Base-by-base conservation (phyloP, 106 monocot species). In the Allium cepa region DNA sequence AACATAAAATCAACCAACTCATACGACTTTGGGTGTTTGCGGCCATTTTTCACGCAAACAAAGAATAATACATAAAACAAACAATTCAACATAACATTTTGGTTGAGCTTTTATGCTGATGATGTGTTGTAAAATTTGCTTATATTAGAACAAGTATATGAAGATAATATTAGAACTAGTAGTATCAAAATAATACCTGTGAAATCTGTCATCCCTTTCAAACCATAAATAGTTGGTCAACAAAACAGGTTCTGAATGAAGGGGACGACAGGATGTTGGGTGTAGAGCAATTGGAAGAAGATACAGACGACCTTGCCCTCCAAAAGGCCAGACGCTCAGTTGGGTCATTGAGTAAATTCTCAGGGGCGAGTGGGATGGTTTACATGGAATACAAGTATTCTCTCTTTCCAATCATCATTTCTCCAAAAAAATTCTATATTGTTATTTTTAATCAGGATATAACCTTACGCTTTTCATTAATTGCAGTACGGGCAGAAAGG, bases 371-470 rank as follows among this genome's bases (percentile, higher is more conserved):
- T 36, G 99, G 99, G 22, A 87, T 85, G 90, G 77, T 93, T 28
- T 93, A 99, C 81, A 93, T 93, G 85, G 99, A 99, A 66, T 93
- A 87, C 90, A 93, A 75, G 93, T 99, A 77, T 45, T 46, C 11
- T 45, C 1, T 47, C 59, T 11, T 28, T 49, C 67, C 57, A 0
- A 14, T 50, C 16, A 50, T 17, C 9, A 10, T 49, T 50, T 10
- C 28, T 47, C 28, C 17, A 8, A 26, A 8, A 11, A 8, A n/a
- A 49, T 10, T 11, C 8, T 28, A 17, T 59, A 52, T 65, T 45
- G 8, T 27, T 48, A 1, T 56, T 56, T 57, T 17, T 36, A 47
- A 46, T 14, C 8, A 0, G 64, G 45, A 16, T 49, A 8, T 46
- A 10, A 18, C 9, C 7, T 27, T 22, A 53, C 2, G 3, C 8